Base-by-base conservation (phyloP, 2,329 filamentous ascomycete species). In the Rosellinia necatrix region DNA sequence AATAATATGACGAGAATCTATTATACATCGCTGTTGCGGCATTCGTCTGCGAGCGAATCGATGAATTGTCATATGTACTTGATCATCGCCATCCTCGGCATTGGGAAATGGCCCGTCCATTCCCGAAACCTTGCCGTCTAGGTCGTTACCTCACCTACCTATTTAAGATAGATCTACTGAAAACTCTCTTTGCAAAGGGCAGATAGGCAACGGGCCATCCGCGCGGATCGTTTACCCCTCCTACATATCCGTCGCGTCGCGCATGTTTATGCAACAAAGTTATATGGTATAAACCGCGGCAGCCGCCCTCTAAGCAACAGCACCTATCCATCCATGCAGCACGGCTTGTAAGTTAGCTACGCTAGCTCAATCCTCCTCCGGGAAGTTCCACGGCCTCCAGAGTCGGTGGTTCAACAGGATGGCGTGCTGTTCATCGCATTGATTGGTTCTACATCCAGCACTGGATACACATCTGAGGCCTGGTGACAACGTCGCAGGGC, bases 181-280 rank as follows among this genome's bases (percentile, higher is more conserved):
- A n/a, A n/a, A n/a, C n/a, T n/a, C n/a, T n/a, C n/a, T n/a, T n/a
- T n/a, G n/a, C n/a, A n/a, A n/a, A n/a, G n/a, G n/a, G n/a, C n/a
- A n/a, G n/a, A n/a, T n/a, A n/a, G n/a, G n/a, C n/a, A n/a, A n/a
- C n/a, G n/a, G n/a, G n/a, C n/a, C n/a, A n/a, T n/a, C n/a, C n/a
- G n/a, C n/a, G n/a, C n/a, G n/a, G n/a, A n/a, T n/a, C n/a, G n/a
- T n/a, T n/a, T n/a, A n/a, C n/a, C n/a, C n/a, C n/a, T n/a, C n/a
- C n/a, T n/a, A n/a, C n/a, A n/a, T n/a, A n/a, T n/a, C n/a, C n/a
- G n/a, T n/a, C n/a, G n/a, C n/a, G n/a, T n/a, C n/a, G 29, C 35
- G 48, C 48, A 56, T 55, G 32, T 27, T 42, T 25, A 51, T 56
- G 40, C 53, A 56, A 46, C 24, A 30, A 17, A n/a, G n/a, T n/a